Conservation (phyloP, 495 filamentous ascomycete genomes). For the Achaetomiella virescens region DNA sequence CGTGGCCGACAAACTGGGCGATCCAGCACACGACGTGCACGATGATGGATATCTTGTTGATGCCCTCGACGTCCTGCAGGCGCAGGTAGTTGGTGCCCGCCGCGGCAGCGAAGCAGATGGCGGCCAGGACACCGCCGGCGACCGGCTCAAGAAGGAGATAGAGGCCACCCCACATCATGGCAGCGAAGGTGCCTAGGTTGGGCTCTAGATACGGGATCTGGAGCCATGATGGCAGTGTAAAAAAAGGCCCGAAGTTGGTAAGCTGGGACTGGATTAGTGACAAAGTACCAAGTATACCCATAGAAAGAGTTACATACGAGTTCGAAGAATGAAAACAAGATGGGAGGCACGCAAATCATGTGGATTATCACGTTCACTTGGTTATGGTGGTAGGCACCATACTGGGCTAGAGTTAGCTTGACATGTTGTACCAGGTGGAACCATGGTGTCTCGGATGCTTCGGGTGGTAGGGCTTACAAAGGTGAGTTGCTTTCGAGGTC, state of each 20-base stretch:
- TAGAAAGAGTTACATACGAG: constrained; percentile 50
- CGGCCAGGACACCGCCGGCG: constrained; percentile 66
- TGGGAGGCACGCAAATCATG: constrained; percentile 77
- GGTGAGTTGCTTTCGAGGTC: constrained; percentile 71
- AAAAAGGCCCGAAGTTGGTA: constrained; percentile 66
- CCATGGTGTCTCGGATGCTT: neutral
- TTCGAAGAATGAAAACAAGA: constrained; percentile 73
- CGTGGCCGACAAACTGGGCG: constrained; percentile 86
- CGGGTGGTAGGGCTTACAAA: constrained; percentile 52
- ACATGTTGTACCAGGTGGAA: neutral
- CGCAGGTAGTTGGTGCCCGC: constrained; percentile 72
- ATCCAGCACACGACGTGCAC: constrained; percentile 74
- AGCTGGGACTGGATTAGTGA: constrained; percentile 42
- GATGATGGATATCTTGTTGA: constrained; percentile 64
- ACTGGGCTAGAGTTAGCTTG: constrained; percentile 47
- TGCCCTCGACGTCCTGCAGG: constrained; percentile 53
- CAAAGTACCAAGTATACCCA: neutral
- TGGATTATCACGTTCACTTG: constrained; percentile 86
- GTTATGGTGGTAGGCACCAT: constrained; percentile 92
- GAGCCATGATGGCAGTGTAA: constrained; percentile 64
- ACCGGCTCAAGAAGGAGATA: constrained; percentile 94
- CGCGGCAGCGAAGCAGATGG: constrained; percentile 65
- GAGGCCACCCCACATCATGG: constrained; percentile 63
- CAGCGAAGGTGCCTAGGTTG: constrained; percentile 71
- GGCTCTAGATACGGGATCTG: constrained; percentile 69